Evolutionary conservation across 257 asterid genomes (phyloP), one percentile per base, ranked within the genome.

Genomic region (Avicennia marina): DNA sequence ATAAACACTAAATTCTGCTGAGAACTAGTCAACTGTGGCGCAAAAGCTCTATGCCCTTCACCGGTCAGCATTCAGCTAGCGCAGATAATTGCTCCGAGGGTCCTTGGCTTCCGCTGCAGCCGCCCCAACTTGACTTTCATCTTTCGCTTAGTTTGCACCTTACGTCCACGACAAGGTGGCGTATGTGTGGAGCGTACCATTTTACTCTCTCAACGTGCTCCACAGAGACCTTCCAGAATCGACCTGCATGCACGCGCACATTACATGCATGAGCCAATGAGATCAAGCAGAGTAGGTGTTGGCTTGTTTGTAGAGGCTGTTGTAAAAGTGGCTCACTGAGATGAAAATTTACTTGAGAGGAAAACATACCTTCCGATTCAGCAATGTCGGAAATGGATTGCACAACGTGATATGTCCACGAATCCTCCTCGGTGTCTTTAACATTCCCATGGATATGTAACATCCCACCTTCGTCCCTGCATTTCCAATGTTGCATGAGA

Each of bases 151-250:
- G 42, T 65, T 60, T 76, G 84, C 99, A 93, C 26, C 76, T 80
- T 25, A 89, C 78, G 52, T 93, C 97, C 15, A 72, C 83, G 26
- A 93, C 99, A 21, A 93, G 86, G 72, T 93, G 99, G 33, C 97
- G 95, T 12, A 86, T 77, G 49, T 70, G 96, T 4, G 99, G 99
- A 22, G 96, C 99, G 27, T 93, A 93, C 95, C 97, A 86, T 74
- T 93, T 93, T 41, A 93, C 99, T 65, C 95, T 86, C 77, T 89
- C 97, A 0, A 84, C 60, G 13, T 89, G 97, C 17, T 82, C 78
- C 2, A 84, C 76, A 0, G 78, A 73, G 19, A 89, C 89, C 52
- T 86, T 82, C 95, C 96, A 93, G 12, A 7, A 16, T 47, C 56
- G 79, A 50, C 96, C 99, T 93, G 90, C 66, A 44, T 18, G 20